Percentiles rank a stretch among this genome's conserved stretches.
Conservation (phyloP, 495 filamentous ascomycete genomes). For the Hypoxylon lenormandii region DNA sequence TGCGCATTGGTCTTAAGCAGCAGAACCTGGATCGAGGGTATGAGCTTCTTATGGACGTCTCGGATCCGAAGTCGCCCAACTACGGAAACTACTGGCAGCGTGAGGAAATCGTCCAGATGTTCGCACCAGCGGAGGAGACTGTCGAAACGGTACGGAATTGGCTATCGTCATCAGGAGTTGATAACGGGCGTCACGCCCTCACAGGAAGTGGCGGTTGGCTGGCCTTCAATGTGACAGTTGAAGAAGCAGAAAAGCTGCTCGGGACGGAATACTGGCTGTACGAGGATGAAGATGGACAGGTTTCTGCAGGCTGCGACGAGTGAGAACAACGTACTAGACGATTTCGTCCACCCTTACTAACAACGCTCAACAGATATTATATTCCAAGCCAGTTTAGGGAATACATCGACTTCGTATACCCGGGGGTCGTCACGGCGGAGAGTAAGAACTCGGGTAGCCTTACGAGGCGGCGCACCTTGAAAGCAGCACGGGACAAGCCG, state of each 20-base stretch:
- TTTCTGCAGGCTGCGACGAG: slow-evolving; percentile 12
- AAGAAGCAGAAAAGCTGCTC: slow-evolving; percentile 68
- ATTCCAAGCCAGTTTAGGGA: slow-evolving; percentile 64
- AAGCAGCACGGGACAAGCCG: background rate
- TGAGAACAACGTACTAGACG: background rate
- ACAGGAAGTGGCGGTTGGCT: slow-evolving; percentile 20
- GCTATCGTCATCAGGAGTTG: slow-evolving; percentile 65
- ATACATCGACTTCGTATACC: slow-evolving; percentile 71
- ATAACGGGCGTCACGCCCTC: slow-evolving; percentile 36
- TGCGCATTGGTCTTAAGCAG: slow-evolving; percentile 53
- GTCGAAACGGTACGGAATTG: slow-evolving; percentile 62
- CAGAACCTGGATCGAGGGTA: slow-evolving; percentile 49
- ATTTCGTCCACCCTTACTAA: slow-evolving; percentile 14
- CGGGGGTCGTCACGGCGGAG: slow-evolving; percentile 47
- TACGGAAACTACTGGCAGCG: slow-evolving; percentile 67
- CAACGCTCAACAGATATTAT: slow-evolving; percentile 61
- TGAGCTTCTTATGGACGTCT: slow-evolving; percentile 60
- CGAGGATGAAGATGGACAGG: slow-evolving; percentile 54
- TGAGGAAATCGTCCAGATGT: slow-evolving; percentile 64
- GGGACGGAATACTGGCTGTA: slow-evolving; percentile 68
- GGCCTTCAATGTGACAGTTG: slow-evolving; percentile 56
- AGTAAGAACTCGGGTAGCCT: slow-evolving; percentile 54
- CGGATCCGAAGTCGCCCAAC: slow-evolving; percentile 69
- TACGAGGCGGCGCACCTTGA: slow-evolving; percentile 14
- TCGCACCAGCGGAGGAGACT: slow-evolving; percentile 59